phyloP scores from a whole-genome alignment of 306 rosid species.

The Amphicarpaea edgeworthii region DNA sequence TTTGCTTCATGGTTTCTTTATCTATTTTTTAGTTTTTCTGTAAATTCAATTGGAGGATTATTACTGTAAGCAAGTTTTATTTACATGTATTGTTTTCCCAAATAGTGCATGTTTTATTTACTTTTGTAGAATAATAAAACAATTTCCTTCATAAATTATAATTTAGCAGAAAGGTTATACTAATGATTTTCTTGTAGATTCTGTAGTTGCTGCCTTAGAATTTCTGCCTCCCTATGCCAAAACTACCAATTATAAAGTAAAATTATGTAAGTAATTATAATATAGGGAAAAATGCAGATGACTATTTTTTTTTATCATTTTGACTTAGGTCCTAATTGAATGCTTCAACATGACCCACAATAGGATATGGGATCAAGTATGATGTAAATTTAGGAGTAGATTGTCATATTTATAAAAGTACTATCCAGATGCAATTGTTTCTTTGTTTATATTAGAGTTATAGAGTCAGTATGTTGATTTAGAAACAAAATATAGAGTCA shows the following conservation, averaged over 20 bases:
- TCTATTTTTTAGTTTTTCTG: too few species aligned
- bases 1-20: too few species aligned
- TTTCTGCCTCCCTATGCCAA: slow-evolving; percentile 82
- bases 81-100: too few species aligned
- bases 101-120: slow-evolving; percentile 25
- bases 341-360: slow-evolving; percentile 24
- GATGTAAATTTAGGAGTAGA: slow-evolving; percentile 11
- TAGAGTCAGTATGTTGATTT: neutral
- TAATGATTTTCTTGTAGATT: slow-evolving; percentile 73
- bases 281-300: neutral
- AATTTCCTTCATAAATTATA: slow-evolving; percentile 16
- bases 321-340: slow-evolving; percentile 20
- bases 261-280: neutral
- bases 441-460: neutral
- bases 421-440: neutral
- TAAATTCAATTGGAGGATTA: too few species aligned
- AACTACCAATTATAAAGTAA: slow-evolving; percentile 59
- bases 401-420: neutral
- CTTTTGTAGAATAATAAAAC: neutral
- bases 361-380: neutral
- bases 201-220: slow-evolving; percentile 81
- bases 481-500: slow-evolving; percentile 2
- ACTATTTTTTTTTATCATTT: slow-evolving; percentile 2
- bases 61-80: too few species aligned
- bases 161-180: slow-evolving; percentile 51